Evolutionary conservation across 169 alveolate genomes (phyloP), one percentile per base, ranked within the genome.

Genomic region (Ichthyophthirius multifiliis): DNA sequence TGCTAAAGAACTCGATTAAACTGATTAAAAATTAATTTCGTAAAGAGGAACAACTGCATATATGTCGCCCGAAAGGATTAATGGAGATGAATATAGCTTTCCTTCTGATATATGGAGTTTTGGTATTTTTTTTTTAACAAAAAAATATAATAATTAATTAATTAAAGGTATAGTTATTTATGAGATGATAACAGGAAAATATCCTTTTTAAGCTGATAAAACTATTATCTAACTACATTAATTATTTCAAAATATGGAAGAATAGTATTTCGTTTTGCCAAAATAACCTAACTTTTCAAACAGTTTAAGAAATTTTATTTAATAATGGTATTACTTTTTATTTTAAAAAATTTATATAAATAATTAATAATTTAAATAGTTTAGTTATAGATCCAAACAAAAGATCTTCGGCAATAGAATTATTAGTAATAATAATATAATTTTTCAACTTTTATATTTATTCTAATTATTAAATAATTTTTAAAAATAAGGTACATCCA

Each of bases 41-140:
- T 76, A 18, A 31, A 65, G 55, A 4, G 83, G 83, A 16, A 76
- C 83, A 18, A 62, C 65, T 55, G 44, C 37, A 16, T 76, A 37
- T 62, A 76, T 76, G 83, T 76, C 75, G 5, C 83, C 83, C 5
- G 83, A 76, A n/a, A 76, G 83, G 62, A 48, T 76, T 9, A 39
- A 34, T 5, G 83, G 83, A 37, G 43, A 39, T 12, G 76, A 62
- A 27, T 62, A 48, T 76, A 18, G 63, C 13, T 76, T 27, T 32
- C 18, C 67, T 27, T 39, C 75, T 46, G 83, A 76, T 62, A 62
- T 76, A 15, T 76, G 83, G 83, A 39, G 76, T 41, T 39, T 76
- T 55, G 71, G 71, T 55, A 55, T 27, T 2, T 27, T 46, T 12
- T 46, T 5, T 16, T 16, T 46, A 46, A 12, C 65, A 6, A 46